Base-by-base conservation (phyloP, 2,329 filamentous ascomycete species). In the Leptoxyphium fumago region DNA sequence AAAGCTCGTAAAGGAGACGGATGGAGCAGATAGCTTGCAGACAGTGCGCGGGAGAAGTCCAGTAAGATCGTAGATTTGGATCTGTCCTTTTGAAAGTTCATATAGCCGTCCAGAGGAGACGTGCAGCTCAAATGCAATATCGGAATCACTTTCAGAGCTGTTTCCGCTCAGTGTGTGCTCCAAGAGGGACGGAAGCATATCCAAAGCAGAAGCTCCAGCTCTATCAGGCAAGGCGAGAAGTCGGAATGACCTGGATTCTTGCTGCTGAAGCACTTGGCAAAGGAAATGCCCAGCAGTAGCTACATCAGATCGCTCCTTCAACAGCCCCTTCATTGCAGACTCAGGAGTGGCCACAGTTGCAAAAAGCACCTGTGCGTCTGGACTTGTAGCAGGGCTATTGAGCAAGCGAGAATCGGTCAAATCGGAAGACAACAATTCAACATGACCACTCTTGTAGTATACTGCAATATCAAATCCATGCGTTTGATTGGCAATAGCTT, bases 31-130 rank as follows among this genome's bases (percentile, higher is more conserved):
- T 11, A 78, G 52, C 34, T 61, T 58, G 1, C 64, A 77, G 44
- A 71, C 69, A 21, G 78, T 60, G 50, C 73, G 78, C 0, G 81
- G 80, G 6, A 81, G 65, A 13, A 74, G 74, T 11, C 72, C 69
- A 13, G 73, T 74, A 29, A 87, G 63, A 48, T 84, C 77, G 57
- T 79, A 84, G 2, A 77, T 74, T 21, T 66, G 69, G 14, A 88
- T 64, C 1, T 58, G 62, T 10, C 70, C 72, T 17, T 68, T 64
- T 11, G 65, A 58, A 1, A 84, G 66, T 54, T 80, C 72, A 46
- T 83, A 70, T 2, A 88, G 63, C 34, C 72, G 70, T 10, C 82
- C 82, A 2, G 76, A 74, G 15, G 73, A 72, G 18, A 77, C 64
- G 49, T 87, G 54, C 1, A 60, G 46, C 14, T 57, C 57, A 47